Percentiles rank a stretch among this genome's conserved stretches.
Conservation (phyloP, 495 filamentous ascomycete genomes). For the Extremus antarcticus region DNA sequence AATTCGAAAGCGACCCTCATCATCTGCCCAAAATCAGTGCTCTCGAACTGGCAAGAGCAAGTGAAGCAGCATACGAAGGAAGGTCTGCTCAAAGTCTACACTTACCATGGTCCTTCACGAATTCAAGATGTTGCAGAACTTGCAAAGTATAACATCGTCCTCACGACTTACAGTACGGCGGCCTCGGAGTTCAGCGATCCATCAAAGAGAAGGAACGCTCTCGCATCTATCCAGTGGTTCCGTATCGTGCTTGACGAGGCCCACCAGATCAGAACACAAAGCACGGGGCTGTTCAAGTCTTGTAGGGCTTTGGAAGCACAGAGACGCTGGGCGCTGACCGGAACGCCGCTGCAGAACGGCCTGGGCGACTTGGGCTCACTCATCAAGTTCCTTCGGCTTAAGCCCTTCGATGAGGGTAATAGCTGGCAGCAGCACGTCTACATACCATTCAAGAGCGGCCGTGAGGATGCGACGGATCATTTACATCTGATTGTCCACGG, state of each 20-base stretch:
- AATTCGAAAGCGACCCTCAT: slow-evolving; percentile 77
- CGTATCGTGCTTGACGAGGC: slow-evolving; percentile 93
- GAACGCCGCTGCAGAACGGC: slow-evolving; percentile 83
- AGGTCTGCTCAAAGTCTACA: slow-evolving; percentile 51
- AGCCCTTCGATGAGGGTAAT: slow-evolving; percentile 70
- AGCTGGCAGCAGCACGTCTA: slow-evolving; percentile 70
- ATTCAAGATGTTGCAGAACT: slow-evolving; percentile 56
- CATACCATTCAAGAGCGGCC: slow-evolving; percentile 63
- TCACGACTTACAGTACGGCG: slow-evolving; percentile 87
- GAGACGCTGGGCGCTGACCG: slow-evolving; percentile 90
- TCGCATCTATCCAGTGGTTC: slow-evolving; percentile 78
- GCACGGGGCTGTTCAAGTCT: slow-evolving; percentile 66
- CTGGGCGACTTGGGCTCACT: slow-evolving; percentile 82
- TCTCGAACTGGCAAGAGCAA: slow-evolving; percentile 87
- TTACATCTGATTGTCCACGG: slow-evolving; percentile 86
- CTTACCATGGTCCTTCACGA: slow-evolving; percentile 75
- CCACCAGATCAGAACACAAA: slow-evolving; percentile 81
- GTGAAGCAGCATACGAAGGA: slow-evolving; percentile 66
- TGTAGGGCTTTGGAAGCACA: slow-evolving; percentile 72
- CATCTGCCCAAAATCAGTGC: slow-evolving; percentile 77
- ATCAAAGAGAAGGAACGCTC: slow-evolving; percentile 39
- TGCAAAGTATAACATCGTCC: slow-evolving; percentile 65
- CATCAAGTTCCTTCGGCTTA: slow-evolving; percentile 77
- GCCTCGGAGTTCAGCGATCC: slow-evolving; percentile 58
- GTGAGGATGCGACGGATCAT: slow-evolving; percentile 71